Conservation (phyloP, 1,284 basidiomycete genomes). For the Exobasidium cylindrosporum region DNA sequence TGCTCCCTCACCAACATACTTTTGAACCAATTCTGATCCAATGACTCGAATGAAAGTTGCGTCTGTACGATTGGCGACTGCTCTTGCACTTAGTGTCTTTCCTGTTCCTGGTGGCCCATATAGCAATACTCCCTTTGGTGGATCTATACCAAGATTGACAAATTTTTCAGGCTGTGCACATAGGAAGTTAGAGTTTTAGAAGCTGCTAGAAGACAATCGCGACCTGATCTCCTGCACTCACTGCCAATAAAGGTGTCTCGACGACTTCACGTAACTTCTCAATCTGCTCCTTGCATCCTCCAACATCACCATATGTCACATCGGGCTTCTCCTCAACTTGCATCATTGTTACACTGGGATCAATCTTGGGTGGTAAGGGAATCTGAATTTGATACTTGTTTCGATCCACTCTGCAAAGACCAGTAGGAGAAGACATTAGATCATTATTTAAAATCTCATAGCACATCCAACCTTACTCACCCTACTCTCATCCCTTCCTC, state of each 20-base stretch:
- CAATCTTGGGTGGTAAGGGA: constrained; percentile 98
- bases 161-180: constrained; percentile 89
- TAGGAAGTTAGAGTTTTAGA: constrained; percentile 51
- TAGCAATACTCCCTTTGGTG: constrained; percentile 94
- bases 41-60: constrained; percentile 99
- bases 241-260: constrained; percentile 75
- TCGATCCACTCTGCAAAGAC: constrained; percentile 66
- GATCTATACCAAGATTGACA: constrained; percentile 96
- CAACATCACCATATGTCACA: constrained; percentile 95
- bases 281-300: constrained; percentile 99
- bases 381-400: constrained; percentile 99
- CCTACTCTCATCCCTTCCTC: constrained; percentile 99
- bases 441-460: too few relatives aligned
- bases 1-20: constrained; percentile 98
- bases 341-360: constrained; percentile 99
- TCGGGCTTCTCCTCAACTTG: constrained; percentile 99
- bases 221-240: neutral
- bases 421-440: neutral
- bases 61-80: constrained; percentile 97
- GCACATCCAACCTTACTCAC: constrained; percentile 60
- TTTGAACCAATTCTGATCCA: constrained; percentile 97
- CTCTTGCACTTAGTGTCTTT: constrained; percentile 96
- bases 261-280: constrained; percentile 99
- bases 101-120: constrained; percentile 96
- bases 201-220: neutral